Evolutionary conservation across 805 yeast species (phyloP).

Genomic region (Pichia nakasei): DNA sequence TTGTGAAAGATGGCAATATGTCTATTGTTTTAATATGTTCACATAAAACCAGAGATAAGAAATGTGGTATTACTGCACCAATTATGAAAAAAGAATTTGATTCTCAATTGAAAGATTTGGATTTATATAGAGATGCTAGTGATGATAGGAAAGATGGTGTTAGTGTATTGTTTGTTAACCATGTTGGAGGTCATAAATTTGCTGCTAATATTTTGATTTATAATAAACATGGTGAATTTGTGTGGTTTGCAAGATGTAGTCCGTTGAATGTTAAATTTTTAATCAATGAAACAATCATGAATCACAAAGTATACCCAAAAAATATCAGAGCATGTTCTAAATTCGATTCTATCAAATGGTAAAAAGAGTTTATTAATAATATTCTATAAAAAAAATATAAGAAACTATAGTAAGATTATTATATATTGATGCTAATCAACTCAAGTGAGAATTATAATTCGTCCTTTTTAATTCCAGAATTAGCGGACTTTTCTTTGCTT

Average conservation of each 20-base stretch:
- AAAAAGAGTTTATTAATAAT: neutral
- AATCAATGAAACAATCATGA: conserved; percentile 63
- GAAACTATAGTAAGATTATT: neutral
- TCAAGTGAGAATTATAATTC: too few relatives aligned
- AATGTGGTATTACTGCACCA: conserved; percentile 94
- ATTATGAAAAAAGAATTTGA: conserved; percentile 76
- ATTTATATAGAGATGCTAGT: conserved; percentile 63
- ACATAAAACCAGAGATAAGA: conserved; percentile 82
- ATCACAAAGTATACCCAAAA: conserved; percentile 64
- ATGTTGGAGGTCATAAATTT: conserved; percentile 93
- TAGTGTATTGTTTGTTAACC: conserved; percentile 62
- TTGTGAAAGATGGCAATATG: conserved; percentile 31
- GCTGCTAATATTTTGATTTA: conserved; percentile 85
- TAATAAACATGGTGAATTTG: conserved; percentile 59
- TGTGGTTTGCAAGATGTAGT: conserved; percentile 82
- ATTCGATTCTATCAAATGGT: conserved; percentile 48
- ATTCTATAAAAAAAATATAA: neutral
- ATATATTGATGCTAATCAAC: too few relatives aligned
- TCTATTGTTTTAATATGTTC: conserved; percentile 73
- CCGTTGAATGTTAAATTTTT: conserved; percentile 71
- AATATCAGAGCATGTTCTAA: conserved; percentile 53
- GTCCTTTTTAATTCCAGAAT: conserved; percentile 6
- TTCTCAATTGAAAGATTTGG: conserved; percentile 57
- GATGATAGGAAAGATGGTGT: conserved; percentile 75
- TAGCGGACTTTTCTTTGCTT: conserved; percentile 1